Evolutionary conservation across 2,329 filamentous ascomycete genomes (phyloP).

Genomic region (Nemania abortiva): DNA sequence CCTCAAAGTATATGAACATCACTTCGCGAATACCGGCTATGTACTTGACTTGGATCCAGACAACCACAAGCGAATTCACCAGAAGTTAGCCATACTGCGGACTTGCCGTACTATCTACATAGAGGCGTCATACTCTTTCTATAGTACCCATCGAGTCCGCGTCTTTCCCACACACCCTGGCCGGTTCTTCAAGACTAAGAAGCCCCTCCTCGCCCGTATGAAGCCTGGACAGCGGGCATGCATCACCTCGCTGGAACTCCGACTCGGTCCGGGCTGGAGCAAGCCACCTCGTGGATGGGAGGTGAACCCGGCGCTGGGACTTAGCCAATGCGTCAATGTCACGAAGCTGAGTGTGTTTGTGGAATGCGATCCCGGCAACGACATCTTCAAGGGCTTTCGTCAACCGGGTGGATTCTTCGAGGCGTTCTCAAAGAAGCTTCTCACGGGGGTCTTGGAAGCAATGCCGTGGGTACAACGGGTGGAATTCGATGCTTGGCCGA

Average conservation of each 20-base stretch:
- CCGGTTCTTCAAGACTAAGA: conserved; percentile 78
- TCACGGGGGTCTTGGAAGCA: conserved; percentile 67
- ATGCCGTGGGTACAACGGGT: conserved; percentile 69
- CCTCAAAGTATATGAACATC: conserved; percentile 74
- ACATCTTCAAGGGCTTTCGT: conserved; percentile 75
- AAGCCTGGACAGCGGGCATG: conserved; percentile 69
- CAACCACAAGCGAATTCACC: conserved; percentile 72
- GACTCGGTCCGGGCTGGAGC: conserved; percentile 79
- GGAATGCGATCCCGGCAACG: conserved; percentile 77
- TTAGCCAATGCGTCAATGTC: conserved; percentile 71
- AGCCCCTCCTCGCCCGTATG: conserved; percentile 76
- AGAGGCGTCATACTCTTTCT: conserved; percentile 76
- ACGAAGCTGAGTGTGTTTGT: conserved; percentile 74
- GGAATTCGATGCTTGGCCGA: conserved; percentile 77
- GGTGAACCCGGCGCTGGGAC: conserved; percentile 72
- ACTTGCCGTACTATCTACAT: conserved; percentile 70
- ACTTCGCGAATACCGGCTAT: conserved; percentile 66
- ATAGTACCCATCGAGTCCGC: conserved; percentile 71
- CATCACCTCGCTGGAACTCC: conserved; percentile 75
- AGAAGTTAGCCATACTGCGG: conserved; percentile 70
- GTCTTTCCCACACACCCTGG: conserved; percentile 75
- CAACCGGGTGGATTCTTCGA: conserved; percentile 77
- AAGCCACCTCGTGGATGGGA: conserved; percentile 78
- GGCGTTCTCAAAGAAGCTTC: conserved; percentile 69
- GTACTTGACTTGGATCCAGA: conserved; percentile 75